Conservation (phyloP, 1,284 basidiomycete genomes). For the Porphyrellus sp. region DNA sequence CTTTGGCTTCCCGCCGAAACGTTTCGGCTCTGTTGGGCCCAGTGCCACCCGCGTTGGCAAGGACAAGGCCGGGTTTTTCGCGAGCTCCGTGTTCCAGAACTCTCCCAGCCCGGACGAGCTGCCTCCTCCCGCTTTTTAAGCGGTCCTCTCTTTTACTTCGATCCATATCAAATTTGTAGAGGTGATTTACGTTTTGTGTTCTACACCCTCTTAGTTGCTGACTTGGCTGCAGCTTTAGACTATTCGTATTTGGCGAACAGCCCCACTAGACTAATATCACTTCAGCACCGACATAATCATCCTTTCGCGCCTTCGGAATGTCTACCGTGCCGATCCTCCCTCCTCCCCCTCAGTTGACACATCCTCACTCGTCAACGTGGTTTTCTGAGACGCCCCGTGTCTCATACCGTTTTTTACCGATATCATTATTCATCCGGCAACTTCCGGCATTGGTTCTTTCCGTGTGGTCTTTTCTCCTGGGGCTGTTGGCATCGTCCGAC, state of each 20-base stretch:
- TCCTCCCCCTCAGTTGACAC: slow-evolving; percentile 9
- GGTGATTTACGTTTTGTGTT: slow-evolving; percentile 30
- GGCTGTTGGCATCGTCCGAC: slow-evolving; percentile 35
- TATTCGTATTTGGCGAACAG: slow-evolving; percentile 26
- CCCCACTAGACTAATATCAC: slow-evolving; percentile 40
- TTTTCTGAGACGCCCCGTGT: slow-evolving; percentile 25
- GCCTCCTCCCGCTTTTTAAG: slow-evolving; percentile 61
- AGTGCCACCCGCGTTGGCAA: slow-evolving; percentile 27
- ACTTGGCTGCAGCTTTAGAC: slow-evolving; percentile 23
- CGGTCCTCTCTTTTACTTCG: slow-evolving; percentile 20
- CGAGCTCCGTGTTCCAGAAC: slow-evolving; percentile 77
- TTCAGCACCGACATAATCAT: slow-evolving; percentile 28
- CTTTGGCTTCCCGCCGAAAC: slow-evolving; percentile 33
- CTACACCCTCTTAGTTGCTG: not conserved
- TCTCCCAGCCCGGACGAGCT: slow-evolving; percentile 75
- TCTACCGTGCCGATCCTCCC: slow-evolving; percentile 4
- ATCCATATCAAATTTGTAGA: slow-evolving; percentile 40
- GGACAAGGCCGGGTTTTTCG: slow-evolving; percentile 53
- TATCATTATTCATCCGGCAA: slow-evolving; percentile 49
- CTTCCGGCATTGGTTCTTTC: slow-evolving; percentile 28
- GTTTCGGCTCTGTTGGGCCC: slow-evolving; percentile 31
- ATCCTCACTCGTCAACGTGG: slow-evolving; percentile 8
- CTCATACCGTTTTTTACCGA: slow-evolving; percentile 33
- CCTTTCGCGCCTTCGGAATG: slow-evolving; percentile 14
- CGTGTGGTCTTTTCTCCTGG: slow-evolving; percentile 31